Percentiles rank a stretch among this genome's conserved stretches.
phyloP scores from a whole-genome alignment of 306 rosid species.

The Betula pendula region DNA sequence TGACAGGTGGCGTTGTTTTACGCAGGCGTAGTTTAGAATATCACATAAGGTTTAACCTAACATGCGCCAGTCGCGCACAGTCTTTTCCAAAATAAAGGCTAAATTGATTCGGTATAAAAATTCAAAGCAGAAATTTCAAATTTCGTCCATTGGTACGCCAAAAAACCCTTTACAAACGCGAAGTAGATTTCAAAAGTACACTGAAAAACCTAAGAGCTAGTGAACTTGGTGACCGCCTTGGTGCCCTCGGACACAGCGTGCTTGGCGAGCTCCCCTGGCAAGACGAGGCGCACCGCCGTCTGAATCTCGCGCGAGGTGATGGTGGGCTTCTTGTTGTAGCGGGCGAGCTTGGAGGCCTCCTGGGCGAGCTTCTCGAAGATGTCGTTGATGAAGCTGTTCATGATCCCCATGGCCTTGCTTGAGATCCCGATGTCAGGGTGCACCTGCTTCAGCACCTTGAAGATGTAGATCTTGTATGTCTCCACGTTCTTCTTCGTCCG shows the following conservation, averaged over 20 bases:
- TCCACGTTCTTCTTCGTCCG: slow-evolving; percentile 32
- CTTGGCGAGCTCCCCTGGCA: slow-evolving; percentile 49
- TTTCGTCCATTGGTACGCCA: neutral
- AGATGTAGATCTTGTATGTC: slow-evolving; percentile 47
- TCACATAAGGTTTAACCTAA: neutral
- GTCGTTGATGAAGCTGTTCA: slow-evolving; percentile 52
- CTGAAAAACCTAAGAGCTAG: slow-evolving; percentile 30
- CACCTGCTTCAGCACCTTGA: slow-evolving; percentile 51
- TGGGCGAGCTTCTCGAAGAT: slow-evolving; percentile 48
- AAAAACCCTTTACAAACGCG: neutral
- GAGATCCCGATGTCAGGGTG: slow-evolving; percentile 56
- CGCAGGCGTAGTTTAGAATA: neutral
- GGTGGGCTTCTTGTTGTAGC: slow-evolving; percentile 48
- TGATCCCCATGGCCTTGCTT: slow-evolving; percentile 51
- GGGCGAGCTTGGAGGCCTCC: slow-evolving; percentile 35
- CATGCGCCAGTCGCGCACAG: neutral
- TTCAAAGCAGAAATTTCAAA: neutral
- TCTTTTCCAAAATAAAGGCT: no score
- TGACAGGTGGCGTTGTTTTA: neutral
- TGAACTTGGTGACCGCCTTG: slow-evolving; percentile 49
- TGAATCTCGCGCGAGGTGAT: slow-evolving; percentile 50
- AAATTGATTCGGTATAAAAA: no score
- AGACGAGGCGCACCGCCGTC: slow-evolving; percentile 45
- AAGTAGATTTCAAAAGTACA: no score
- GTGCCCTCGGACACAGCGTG: slow-evolving; percentile 54